Base-by-base conservation (phyloP, 768 basidiomycete species). In the Termitomyces sp. region DNA sequence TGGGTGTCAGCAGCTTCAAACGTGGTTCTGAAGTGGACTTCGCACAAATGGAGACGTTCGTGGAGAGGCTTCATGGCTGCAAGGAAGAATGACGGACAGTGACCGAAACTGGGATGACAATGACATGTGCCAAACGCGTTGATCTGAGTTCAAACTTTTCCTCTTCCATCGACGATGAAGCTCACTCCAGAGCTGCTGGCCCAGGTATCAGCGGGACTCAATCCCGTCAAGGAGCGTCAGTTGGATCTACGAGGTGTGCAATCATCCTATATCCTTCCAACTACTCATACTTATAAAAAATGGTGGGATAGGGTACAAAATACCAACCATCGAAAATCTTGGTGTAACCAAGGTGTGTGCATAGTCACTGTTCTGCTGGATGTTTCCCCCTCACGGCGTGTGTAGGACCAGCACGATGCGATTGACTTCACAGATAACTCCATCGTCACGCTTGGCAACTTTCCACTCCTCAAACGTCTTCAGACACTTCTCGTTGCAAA, bases 401-500 rank as follows among this genome's bases (percentile, higher is more conserved):
- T 56, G 27, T 64, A 94, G 89, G 94, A 96, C 75, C 89, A 93
- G 73, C 88, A 95, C 66, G 94, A 96, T 80, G 83, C 88, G 58
- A 91, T 96, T 68, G 94, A 96, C 76, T 79, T 95, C 57, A 94
- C 94, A 54, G 94, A 96, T 76, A 96, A 96, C 68, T 84, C 89
- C 41, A 85, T 96, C 73, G 71, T 82, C 60, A 78, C 80, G 3
- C 81, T 96, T 18, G 88, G 89, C 61, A 95, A 95, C 73, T 73
- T 96, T 25, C 94, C 94, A 5, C 79, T 93, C 50, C 83, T 95
- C 60, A 89, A 86, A 70, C 88, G 94, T 51, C 81, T 96, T 41
- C 79, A 79, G 58, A 91, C 91, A 1, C 83, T 96, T 58, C 81
- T 93, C 50, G 84, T 95, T 56, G 87, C 93, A 61, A 94, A 94